Conservation (phyloP, 345 rosid species). For the Erodium maritimum region DNA sequence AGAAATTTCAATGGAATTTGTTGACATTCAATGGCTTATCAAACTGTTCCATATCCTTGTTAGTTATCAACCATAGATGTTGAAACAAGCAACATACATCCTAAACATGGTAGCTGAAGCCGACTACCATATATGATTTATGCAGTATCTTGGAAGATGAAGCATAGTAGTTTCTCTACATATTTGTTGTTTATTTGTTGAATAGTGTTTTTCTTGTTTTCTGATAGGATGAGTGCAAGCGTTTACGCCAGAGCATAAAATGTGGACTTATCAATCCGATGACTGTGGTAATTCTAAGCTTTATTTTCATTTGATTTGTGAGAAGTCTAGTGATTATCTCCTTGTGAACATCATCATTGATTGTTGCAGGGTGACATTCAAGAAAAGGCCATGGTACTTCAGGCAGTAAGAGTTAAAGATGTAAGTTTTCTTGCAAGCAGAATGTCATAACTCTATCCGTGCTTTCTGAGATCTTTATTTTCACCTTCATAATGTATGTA, state of each 20-base stretch:
- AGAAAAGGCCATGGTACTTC: conserved; percentile 82
- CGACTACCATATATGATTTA: no score
- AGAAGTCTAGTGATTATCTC: not conserved
- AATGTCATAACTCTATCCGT: not conserved
- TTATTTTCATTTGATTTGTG: not conserved
- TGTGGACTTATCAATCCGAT: conserved; percentile 80
- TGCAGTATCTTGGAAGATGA: no score
- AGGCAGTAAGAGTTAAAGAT: conserved; percentile 88
- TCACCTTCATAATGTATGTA: not conserved
- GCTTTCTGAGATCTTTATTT: not conserved
- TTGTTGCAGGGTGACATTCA: conserved; percentile 78
- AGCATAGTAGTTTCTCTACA: no score
- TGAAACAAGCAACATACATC: no score
- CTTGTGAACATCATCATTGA: conserved; percentile 1
- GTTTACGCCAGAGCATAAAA: conserved; percentile 94
- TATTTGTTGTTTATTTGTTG: not conserved
- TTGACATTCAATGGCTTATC: no score
- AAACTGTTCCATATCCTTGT: no score
- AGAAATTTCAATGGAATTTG: no score
- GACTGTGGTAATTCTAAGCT: conserved; percentile 60
- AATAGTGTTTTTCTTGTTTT: conserved; percentile 9
- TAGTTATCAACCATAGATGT: no score
- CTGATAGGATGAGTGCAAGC: conserved; percentile 93
- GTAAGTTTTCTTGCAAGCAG: conserved; percentile 30
- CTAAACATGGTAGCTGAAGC: no score